Conservation (phyloP, 495 filamentous ascomycete genomes). For the Xylaria grammica region DNA sequence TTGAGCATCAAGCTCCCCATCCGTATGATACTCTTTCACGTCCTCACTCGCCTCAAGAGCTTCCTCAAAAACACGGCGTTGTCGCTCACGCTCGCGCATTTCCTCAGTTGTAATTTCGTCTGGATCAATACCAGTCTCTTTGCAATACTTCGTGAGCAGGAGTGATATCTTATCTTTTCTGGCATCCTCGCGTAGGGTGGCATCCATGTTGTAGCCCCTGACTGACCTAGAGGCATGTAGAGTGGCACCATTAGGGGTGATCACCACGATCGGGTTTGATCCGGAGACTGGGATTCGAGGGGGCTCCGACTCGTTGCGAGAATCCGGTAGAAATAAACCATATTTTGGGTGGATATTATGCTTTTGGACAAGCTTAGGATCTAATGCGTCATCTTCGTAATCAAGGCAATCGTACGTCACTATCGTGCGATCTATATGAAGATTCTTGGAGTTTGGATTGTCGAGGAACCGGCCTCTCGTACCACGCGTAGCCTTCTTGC, state of each 20-base stretch:
- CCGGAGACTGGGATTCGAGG: constrained; percentile 37
- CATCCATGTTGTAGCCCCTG: constrained; percentile 38
- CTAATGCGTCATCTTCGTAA: constrained; percentile 45
- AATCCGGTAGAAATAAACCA: constrained; percentile 46
- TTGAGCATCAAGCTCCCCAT: constrained; percentile 10
- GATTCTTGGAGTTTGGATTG: constrained; percentile 45
- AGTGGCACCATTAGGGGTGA: constrained; percentile 37
- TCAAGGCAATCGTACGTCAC: constrained; percentile 49
- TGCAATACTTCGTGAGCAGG: constrained; percentile 34
- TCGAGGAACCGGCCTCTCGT: constrained; percentile 47
- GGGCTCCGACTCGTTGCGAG: constrained; percentile 43
- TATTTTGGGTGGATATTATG: constrained; percentile 49
- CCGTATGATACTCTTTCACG: constrained; percentile 27
- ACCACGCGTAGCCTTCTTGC: constrained; percentile 45
- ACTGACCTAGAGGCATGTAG: constrained; percentile 50
- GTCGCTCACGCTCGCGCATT: constrained; percentile 38
- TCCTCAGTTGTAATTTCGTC: constrained; percentile 44
- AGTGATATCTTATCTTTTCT: constrained; percentile 25
- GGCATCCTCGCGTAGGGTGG: constrained; percentile 27
- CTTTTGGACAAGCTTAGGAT: constrained; percentile 46
- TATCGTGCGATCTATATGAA: constrained; percentile 49
- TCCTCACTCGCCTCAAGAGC: constrained; percentile 25
- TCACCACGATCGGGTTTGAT: constrained; percentile 43
- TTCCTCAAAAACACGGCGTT: constrained; percentile 31
- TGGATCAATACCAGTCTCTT: constrained; percentile 37